phyloP scores from a whole-genome alignment of 495 filamentous ascomycete genomes.

The Pyronema omphalodes region DNA sequence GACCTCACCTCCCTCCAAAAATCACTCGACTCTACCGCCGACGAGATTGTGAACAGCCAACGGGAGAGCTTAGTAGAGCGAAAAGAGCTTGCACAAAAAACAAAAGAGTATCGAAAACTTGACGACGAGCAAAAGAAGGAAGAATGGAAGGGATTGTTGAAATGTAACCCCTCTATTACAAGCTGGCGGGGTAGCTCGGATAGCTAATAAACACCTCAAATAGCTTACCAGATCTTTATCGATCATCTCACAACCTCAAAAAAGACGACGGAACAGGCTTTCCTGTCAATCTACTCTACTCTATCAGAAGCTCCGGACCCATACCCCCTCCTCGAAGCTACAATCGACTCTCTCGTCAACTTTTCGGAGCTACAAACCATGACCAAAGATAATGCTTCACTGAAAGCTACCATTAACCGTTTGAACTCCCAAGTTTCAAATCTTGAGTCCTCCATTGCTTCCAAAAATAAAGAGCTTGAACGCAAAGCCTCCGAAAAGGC shows the following conservation, averaged over 20 bases:
- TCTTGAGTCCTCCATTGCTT: slow-evolving; percentile 47
- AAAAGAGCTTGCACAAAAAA: slow-evolving; percentile 95
- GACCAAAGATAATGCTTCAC: slow-evolving; percentile 64
- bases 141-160: slow-evolving; percentile 78
- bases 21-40: slow-evolving; percentile 74
- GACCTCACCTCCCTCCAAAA: slow-evolving; percentile 72
- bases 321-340: slow-evolving; percentile 89
- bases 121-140: slow-evolving; percentile 74
- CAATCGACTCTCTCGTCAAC: slow-evolving; percentile 61
- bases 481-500: slow-evolving; percentile 56
- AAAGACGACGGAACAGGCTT: slow-evolving; percentile 77
- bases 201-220: slow-evolving; percentile 5
- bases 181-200: neutral
- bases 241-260: slow-evolving; percentile 88
- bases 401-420: slow-evolving; percentile 57
- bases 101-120: slow-evolving; percentile 90
- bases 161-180: slow-evolving; percentile 35
- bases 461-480: slow-evolving; percentile 21
- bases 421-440: slow-evolving; percentile 54
- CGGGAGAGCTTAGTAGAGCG: slow-evolving; percentile 81
- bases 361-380: slow-evolving; percentile 29
- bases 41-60: slow-evolving; percentile 81
- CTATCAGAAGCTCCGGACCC: slow-evolving; percentile 92
- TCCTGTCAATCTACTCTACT: slow-evolving; percentile 78
- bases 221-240: slow-evolving; percentile 93